Evolutionary conservation across 345 rosid species (phyloP), one percentile per base, ranked within the genome.

Genomic region (Heritiera littoralis): DNA sequence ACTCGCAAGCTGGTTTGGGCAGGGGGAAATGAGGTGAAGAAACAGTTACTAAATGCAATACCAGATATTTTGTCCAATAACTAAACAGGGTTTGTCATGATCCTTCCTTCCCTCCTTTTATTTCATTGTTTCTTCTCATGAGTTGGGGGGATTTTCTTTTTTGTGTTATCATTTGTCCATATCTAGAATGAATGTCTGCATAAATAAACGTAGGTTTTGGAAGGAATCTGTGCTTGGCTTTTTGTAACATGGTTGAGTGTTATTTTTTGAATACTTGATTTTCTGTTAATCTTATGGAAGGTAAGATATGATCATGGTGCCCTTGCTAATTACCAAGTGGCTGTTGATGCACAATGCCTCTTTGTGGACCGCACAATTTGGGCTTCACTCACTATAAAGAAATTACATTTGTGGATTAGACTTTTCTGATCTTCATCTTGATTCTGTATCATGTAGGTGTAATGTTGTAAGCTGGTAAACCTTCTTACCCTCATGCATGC

Each of bases 401-500:
- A 0, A 15, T 75, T 43, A 46, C 61, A 43, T 5, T 54, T 54
- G 3, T 72, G 64, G 18, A 35, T 54, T 28, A 28, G 58, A 23
- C 46, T 72, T 32, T 20, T 51, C 74, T 78, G 14, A 48, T 60
- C 74, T 70, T 78, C 20, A 65, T 68, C 64, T 73, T 43, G 41
- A 20, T 46, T 66, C 30, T 69, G 1, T 56, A 40, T 55, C 11
- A 9, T 75, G 59, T 74, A 74, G 72, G 69, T 61, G 51, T 77
- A n/a, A 72, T 77, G 52, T 8, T 69, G n/a, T 66, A 66, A 70
- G 75, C 72, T 38, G 20, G 74, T 79, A 66, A 74, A 38, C 59
- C 74, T 70, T 76, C 54, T 38, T 23, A 73, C 79, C 80, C 79
- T 84, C 77, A 96, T 95, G 98, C 93, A 86, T 81, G 84, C 91